Evolutionary conservation across 805 yeast species (phyloP).

Genomic region (Candida suzukii): DNA sequence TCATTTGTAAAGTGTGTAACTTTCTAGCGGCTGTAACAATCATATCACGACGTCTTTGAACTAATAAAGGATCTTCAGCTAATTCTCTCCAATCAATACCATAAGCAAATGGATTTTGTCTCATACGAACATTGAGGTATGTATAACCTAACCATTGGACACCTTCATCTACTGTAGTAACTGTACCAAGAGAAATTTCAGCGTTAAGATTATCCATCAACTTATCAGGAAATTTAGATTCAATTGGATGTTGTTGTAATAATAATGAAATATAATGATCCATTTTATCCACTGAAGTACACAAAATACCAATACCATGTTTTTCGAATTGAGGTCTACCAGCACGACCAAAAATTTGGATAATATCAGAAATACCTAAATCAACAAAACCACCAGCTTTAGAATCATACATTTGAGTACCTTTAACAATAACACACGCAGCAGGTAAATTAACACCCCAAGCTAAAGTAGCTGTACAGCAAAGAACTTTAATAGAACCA

Average conservation of each 20-base stretch:
- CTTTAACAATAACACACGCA: conserved; percentile 92
- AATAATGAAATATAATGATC: conserved; percentile 86
- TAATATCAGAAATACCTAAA: conserved; percentile 91
- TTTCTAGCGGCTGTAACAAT: conserved; percentile 73
- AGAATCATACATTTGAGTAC: conserved; percentile 92
- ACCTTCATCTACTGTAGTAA: conserved; percentile 90
- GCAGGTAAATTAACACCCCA: conserved; percentile 99
- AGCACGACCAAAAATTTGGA: conserved; percentile 98
- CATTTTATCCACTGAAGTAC: conserved; percentile 74
- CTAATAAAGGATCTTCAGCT: conserved; percentile 73
- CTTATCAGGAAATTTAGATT: conserved; percentile 70
- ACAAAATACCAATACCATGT: conserved; percentile 86
- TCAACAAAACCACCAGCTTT: conserved; percentile 93
- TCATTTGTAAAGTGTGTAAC: conserved; percentile 87
- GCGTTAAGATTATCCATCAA: conserved; percentile 92
- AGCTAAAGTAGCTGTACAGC: conserved; percentile 96
- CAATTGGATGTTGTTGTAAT: conserved; percentile 95
- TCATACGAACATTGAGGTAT: conserved; percentile 89
- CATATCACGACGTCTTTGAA: conserved; percentile 68
- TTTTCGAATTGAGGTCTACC: conserved; percentile 97
- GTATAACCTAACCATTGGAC: conserved; percentile 98
- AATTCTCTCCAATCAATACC: conserved; percentile 87
- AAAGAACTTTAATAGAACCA: conserved; percentile 83
- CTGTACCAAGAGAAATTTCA: conserved; percentile 92
- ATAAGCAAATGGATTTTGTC: conserved; percentile 85